Evolutionary conservation across 805 yeast genomes (phyloP), one percentile per base, ranked within the genome.

Genomic region (Kodamaea hsintzibuensis): DNA sequence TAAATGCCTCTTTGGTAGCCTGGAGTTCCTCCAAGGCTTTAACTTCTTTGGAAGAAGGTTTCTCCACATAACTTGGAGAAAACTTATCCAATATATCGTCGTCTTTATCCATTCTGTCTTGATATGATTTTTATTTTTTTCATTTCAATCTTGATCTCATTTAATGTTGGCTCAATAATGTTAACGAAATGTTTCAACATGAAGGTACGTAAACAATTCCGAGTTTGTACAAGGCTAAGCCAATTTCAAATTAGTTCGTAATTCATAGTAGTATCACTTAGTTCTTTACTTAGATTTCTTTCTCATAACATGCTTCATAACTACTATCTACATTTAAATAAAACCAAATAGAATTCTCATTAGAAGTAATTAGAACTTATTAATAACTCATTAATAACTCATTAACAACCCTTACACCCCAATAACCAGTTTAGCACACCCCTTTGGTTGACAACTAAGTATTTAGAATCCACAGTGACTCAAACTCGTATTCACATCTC

Each of bases 31-130:
- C 68, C 18, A 73, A 54, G 38, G 62, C 60, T 55, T 69, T 66
- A 51, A 73, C 73, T 18, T 60, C 59, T 27, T 58, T 56, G 9
- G 66, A 47, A n/a, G 33, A 14, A 55, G 45, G 7, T 49, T 54
- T 10, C 46, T 55, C 45, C 25, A 45, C 8, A 25, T 51, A 47
- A 3, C 38, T 59, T 51, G 47, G 53, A 7, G 68, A 56, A 37
- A 68, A 60, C 54, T 65, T 59, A 51, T 72, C 76, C 57, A 73
- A 63, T 65, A 70, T 61, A 57, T 65, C 71, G 47, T 72, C 76
- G 48, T 63, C 50, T 17, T 40, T 30, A 33, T 51, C 54, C 54
- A 44, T 49, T 22, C 25, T 22, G 12, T n/a, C 14, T 19, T 7
- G 27, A 12, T 2, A 2, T 27, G 40, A 33, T 14, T 19, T 27